These are phyloP conservation scores for Blastobotrys attinorum DNA, from an alignment of 805 yeast genomes.

Conservation along the genomic window DNA sequence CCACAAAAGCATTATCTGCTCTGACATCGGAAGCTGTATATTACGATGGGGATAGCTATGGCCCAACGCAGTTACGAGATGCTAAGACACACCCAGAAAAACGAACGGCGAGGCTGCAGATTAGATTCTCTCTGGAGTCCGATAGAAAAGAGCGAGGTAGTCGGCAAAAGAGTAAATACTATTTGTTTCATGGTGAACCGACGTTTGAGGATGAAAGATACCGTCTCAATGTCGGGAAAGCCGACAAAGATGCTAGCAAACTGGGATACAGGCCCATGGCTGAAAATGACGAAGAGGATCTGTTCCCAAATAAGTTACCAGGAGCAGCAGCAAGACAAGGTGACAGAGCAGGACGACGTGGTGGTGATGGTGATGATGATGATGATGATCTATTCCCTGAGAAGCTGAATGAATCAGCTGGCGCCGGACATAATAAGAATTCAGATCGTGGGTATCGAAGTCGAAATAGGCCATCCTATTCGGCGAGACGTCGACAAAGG, in stretches of 20 bases:
- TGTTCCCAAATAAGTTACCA: slow-evolving; percentile 28
- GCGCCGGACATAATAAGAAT: slow-evolving; percentile 1
- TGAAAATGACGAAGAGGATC: slow-evolving; percentile 30
- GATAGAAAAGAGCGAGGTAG: slow-evolving; percentile 56
- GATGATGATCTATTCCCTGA: slow-evolving; percentile 35
- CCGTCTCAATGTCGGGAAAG: slow-evolving; percentile 8
- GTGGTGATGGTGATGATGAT: slow-evolving; percentile 11
- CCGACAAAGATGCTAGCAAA: slow-evolving; percentile 7
- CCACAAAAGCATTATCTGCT: slow-evolving; percentile 32
- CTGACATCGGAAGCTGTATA: slow-evolving; percentile 29
- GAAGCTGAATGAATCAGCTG: slow-evolving; percentile 11
- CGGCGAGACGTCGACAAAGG: not conserved
- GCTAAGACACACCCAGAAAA: slow-evolving; percentile 31
- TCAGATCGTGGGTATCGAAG: slow-evolving; percentile 4
- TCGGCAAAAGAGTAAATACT: slow-evolving; percentile 51
- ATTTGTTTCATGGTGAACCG: slow-evolving; percentile 66
- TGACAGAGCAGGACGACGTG: slow-evolving; percentile 5
- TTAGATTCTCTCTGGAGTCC: slow-evolving; percentile 43
- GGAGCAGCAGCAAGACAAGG: slow-evolving; percentile 7
- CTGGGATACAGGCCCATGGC: slow-evolving; percentile 11
- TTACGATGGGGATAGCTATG: slow-evolving; percentile 16
- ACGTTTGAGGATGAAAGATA: slow-evolving; percentile 28
- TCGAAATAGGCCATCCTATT: not conserved
- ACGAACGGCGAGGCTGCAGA: slow-evolving; percentile 31
- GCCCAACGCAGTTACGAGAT: slow-evolving; percentile 18